phyloP scores from a whole-genome alignment of 1,139 yeast genomes.

The Diutina catenulata region DNA sequence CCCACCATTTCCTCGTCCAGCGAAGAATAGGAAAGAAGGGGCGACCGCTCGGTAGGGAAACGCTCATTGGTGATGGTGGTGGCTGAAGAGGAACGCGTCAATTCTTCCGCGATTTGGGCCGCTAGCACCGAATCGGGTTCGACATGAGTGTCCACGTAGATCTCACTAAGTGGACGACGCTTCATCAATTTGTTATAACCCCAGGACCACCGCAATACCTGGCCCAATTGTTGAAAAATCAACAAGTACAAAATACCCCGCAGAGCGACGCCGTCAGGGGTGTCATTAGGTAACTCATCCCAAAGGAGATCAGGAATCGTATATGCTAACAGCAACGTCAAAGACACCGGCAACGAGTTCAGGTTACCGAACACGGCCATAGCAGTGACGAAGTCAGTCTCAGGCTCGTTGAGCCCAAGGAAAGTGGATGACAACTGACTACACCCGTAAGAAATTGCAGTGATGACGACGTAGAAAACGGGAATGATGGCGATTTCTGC shows the following conservation, averaged over 20 bases:
- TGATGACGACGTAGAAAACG: constrained; percentile 52
- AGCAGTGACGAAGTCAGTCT: constrained; percentile 72
- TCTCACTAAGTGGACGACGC: constrained; percentile 32
- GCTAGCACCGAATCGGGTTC: not conserved
- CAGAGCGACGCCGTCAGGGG: constrained; percentile 61
- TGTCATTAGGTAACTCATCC: constrained; percentile 60
- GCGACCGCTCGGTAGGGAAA: not conserved
- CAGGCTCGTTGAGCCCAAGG: constrained; percentile 46
- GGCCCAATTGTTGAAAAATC: constrained; percentile 79
- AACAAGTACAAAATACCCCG: constrained; percentile 69
- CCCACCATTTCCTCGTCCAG: constrained; percentile 1
- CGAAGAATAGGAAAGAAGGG: constrained; percentile 1
- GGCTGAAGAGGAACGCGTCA: not conserved
- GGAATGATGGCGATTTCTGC: constrained; percentile 65
- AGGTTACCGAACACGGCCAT: constrained; percentile 86
- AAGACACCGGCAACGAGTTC: constrained; percentile 69
- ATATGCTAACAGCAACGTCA: constrained; percentile 59
- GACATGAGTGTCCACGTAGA: constrained; percentile 9
- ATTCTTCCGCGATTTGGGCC: constrained; percentile 1
- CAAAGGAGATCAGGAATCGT: constrained; percentile 63
- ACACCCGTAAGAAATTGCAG: constrained; percentile 47
- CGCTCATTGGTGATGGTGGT: not conserved
- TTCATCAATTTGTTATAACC: constrained; percentile 70
- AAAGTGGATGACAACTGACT: constrained; percentile 29
- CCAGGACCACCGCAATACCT: constrained; percentile 82